phyloP scores from a whole-genome alignment of 768 basidiomycete species.

The Leucosporidium creatinivorum region DNA sequence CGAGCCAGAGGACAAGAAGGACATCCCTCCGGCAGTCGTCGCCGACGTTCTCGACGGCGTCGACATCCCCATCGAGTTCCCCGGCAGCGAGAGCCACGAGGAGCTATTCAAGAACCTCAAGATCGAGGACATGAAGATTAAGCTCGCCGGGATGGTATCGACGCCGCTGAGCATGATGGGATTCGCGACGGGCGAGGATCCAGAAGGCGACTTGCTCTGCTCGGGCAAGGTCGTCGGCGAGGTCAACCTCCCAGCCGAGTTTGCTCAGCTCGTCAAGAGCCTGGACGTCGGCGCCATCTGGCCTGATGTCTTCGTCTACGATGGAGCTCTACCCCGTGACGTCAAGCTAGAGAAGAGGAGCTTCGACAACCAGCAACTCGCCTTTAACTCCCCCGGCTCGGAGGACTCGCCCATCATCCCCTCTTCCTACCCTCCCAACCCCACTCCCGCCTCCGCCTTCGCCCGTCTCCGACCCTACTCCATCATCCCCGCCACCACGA shows the following conservation, averaged over 20 bases:
- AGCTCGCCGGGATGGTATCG: background rate
- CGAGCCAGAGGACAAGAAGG: background rate
- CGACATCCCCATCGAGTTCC: slow-evolving; percentile 12
- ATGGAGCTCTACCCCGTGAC: slow-evolving; percentile 25
- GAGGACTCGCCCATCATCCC: background rate
- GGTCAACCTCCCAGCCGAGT: slow-evolving; percentile 20
- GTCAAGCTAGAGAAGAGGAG: background rate
- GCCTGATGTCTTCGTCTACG: slow-evolving; percentile 34
- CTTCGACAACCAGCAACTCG: background rate
- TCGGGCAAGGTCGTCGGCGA: slow-evolving; percentile 25
- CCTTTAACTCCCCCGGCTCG: background rate
- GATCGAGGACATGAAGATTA: slow-evolving; percentile 32
- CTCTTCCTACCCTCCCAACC: slow-evolving; percentile 27
- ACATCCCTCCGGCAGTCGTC: slow-evolving; percentile 22
- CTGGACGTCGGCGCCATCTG: slow-evolving; percentile 21
- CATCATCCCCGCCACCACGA: slow-evolving; percentile 18
- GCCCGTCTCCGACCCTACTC: slow-evolving; percentile 20
- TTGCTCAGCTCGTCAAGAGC: slow-evolving; percentile 3
- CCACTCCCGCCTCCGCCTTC: slow-evolving; percentile 29
- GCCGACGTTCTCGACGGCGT: slow-evolving; percentile 5
- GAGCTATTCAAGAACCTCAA: slow-evolving; percentile 28
- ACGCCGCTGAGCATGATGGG: background rate
- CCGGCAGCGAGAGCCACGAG: slow-evolving; percentile 17
- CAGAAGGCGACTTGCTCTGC: slow-evolving; percentile 24
- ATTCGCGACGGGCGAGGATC: background rate